Evolutionary conservation across 768 basidiomycete species (phyloP).

Genomic region (Nevesoporus exiguus): DNA sequence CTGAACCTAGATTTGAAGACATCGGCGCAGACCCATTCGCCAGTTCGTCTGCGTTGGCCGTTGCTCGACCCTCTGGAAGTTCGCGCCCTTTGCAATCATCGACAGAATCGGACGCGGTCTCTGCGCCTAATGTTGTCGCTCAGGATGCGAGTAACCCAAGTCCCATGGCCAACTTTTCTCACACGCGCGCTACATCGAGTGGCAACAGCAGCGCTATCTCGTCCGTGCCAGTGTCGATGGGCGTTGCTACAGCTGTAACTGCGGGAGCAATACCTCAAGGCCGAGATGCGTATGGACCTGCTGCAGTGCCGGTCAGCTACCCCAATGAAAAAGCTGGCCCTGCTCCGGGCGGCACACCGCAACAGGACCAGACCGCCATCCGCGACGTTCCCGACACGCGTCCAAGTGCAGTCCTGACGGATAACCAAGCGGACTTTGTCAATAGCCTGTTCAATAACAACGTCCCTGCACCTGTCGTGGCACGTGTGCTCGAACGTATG

Average conservation of each 20-base stretch:
- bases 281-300: not conserved
- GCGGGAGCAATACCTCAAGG: not conserved
- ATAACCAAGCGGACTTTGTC: constrained; percentile 27
- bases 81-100: constrained; percentile 7
- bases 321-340: constrained; percentile 15
- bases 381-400: not conserved
- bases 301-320: not conserved
- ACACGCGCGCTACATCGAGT: not conserved
- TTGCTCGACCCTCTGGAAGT: not conserved
- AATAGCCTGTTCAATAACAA: constrained; percentile 25
- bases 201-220: not conserved
- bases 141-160: not conserved
- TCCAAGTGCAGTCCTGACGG: constrained; percentile 9
- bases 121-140: not conserved
- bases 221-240: not conserved
- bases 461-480: constrained; percentile 25
- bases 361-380: not conserved
- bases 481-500: constrained; percentile 28
- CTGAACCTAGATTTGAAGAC: constrained; percentile 4
- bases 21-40: constrained; percentile 4
- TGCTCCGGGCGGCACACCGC: not conserved
- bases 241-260: not conserved
- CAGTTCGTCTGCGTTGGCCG: not conserved
- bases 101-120: constrained; percentile 3
- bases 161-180: not conserved